Evolutionary conservation across 164 flowering plant genomes (phyloP).

Genomic region (Stephania japonica): DNA sequence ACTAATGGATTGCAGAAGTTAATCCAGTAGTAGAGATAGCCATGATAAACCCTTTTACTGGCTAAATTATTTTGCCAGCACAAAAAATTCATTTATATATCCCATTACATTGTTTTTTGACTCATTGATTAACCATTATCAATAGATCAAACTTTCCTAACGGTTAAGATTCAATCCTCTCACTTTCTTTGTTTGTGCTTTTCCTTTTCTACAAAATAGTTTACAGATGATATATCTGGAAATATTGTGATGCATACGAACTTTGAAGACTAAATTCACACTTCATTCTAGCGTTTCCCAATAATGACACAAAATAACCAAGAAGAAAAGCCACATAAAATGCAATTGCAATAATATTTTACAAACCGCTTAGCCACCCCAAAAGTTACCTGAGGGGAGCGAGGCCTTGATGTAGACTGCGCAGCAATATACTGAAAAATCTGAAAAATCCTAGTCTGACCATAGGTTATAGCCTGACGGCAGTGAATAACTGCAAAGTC

Average conservation of each 20-base stretch:
- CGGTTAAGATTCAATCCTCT: background rate
- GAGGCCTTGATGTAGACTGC: constrained; percentile 56
- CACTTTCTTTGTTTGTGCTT: background rate
- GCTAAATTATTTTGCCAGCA: background rate
- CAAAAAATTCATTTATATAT: too few species aligned
- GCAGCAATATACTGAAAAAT: constrained; percentile 71
- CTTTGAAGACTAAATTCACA: background rate
- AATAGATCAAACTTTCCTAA: background rate
- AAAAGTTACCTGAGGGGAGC: constrained; percentile 45
- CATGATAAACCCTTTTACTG: background rate
- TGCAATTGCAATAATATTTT: background rate
- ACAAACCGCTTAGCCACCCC: background rate
- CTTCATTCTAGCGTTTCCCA: background rate
- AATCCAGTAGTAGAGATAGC: background rate
- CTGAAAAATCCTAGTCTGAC: constrained; percentile 72
- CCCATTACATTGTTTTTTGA: background rate
- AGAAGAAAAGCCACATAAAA: background rate
- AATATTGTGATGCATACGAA: background rate
- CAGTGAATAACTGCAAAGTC: constrained; percentile 60
- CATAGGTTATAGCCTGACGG: constrained; percentile 61
- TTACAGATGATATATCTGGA: background rate
- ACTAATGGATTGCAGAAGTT: background rate
- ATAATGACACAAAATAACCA: background rate
- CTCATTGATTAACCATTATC: background rate
- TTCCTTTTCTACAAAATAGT: background rate